Conservation (phyloP, 176 grass and related monocot species). For the Thinopyrum elongatum region DNA sequence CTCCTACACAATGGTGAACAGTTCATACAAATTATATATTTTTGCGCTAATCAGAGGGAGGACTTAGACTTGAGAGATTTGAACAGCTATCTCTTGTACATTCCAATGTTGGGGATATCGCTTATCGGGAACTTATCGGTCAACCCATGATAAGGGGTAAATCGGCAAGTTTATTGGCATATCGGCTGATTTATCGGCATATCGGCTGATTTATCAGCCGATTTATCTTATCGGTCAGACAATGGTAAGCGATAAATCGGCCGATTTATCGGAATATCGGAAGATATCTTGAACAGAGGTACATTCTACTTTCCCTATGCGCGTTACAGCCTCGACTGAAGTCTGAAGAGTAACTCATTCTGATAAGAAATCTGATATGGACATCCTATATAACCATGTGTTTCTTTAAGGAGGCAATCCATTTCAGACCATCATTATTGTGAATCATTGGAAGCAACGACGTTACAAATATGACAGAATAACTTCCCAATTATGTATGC, state of each 20-base stretch:
- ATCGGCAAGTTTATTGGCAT: too few species aligned
- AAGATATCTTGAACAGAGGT: too few species aligned
- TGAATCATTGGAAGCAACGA: slow-evolving; percentile 41
- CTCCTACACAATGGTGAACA: too few species aligned
- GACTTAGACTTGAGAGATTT: neutral
- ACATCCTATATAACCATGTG: slow-evolving; percentile 5
- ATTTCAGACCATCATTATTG: slow-evolving; percentile 46
- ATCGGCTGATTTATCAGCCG: too few species aligned
- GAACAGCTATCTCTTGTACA: neutral
- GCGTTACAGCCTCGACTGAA: neutral
- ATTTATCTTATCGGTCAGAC: too few species aligned
- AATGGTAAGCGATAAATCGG: too few species aligned
- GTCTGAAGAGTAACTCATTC: slow-evolving; percentile 20
- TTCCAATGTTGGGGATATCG: too few species aligned
- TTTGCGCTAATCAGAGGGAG: neutral
- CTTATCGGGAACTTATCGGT: too few species aligned
- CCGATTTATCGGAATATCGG: too few species aligned
- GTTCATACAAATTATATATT: too few species aligned
- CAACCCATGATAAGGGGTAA: too few species aligned
- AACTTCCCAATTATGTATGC: neutral
- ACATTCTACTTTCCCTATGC: neutral
- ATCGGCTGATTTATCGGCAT: too few species aligned
- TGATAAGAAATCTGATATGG: slow-evolving; percentile 14
- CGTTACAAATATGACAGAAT: neutral
- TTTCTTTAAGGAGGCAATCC: slow-evolving; percentile 14